Conservation (phyloP, 2,329 filamentous ascomycete species). For the Cytospora leucostoma region DNA sequence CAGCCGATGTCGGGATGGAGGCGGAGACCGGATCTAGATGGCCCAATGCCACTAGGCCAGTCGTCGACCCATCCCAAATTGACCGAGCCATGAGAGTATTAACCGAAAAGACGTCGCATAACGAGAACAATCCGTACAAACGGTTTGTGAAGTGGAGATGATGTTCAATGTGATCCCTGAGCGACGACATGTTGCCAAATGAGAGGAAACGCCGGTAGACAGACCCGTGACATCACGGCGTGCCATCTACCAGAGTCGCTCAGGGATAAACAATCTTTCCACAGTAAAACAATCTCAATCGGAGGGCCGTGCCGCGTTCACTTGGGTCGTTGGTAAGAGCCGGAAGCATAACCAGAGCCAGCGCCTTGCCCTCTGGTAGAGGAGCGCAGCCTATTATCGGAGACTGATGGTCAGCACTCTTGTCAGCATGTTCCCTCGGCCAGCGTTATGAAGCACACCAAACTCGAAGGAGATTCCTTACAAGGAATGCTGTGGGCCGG, state of each 20-base stretch:
- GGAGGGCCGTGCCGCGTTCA: conserved; percentile 39
- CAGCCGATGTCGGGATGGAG: conserved; percentile 33
- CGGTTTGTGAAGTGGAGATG: conserved; percentile 29
- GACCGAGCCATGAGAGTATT: conserved; percentile 38
- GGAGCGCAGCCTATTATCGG: conserved; percentile 84
- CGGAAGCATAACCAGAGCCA: conserved; percentile 45
- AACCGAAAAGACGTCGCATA: conserved; percentile 29
- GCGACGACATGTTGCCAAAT: conserved; percentile 27
- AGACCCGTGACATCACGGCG: conserved; percentile 41
- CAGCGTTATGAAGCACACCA: conserved; percentile 76
- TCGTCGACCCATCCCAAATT: conserved; percentile 24
- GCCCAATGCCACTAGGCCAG: conserved; percentile 24
- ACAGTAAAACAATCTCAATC: conserved; percentile 29
- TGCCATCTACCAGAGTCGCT: conserved; percentile 33
- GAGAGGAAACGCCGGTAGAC: conserved; percentile 27
- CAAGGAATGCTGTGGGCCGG: conserved; percentile 68
- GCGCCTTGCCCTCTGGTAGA: conserved; percentile 65
- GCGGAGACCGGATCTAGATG: conserved; percentile 13
- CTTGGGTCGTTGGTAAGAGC: conserved; percentile 45
- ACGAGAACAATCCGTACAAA: conserved; percentile 36
- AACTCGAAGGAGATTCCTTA: conserved; percentile 90
- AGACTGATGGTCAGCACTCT: conserved; percentile 81
- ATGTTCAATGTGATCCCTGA: conserved; percentile 25
- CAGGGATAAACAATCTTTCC: conserved; percentile 31
- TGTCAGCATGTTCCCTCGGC: conserved; percentile 74